phyloP scores from a whole-genome alignment of 768 basidiomycete genomes.

The Leccinum incarnatum region DNA sequence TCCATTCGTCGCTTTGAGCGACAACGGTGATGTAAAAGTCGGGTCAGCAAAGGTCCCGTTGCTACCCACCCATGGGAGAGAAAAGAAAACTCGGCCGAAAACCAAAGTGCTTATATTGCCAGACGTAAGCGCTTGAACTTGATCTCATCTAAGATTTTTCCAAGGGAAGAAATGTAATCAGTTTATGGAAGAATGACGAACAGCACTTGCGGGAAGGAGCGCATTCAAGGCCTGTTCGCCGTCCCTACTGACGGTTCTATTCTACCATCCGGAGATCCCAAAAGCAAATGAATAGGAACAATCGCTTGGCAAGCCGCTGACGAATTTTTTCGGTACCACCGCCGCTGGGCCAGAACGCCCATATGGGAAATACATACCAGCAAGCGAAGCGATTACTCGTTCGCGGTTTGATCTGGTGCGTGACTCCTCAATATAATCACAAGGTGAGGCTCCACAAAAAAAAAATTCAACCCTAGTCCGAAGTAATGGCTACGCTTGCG shows the following conservation, averaged over 20 bases:
- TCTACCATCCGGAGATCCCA: constrained; percentile 12
- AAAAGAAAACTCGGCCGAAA: not conserved
- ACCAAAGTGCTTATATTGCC: constrained; percentile 17
- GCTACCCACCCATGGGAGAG: constrained; percentile 1
- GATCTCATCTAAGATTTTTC: not conserved
- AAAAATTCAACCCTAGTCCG: not conserved
- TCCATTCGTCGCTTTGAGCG: not conserved
- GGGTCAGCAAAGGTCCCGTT: constrained; percentile 2
- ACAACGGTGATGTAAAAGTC: constrained; percentile 13
- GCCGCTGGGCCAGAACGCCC: not conserved
- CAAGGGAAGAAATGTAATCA: not conserved
- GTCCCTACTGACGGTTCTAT: constrained; percentile 8
- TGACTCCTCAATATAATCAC: not conserved
- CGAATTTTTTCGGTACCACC: constrained; percentile 1
- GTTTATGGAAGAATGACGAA: constrained; percentile 12
- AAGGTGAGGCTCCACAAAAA: not conserved
- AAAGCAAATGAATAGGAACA: constrained; percentile 1
- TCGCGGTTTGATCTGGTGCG: not conserved
- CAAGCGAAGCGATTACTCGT: constrained; percentile 2
- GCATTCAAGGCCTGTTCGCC: constrained; percentile 5
- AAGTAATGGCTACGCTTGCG: constrained; percentile 15
- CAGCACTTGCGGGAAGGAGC: constrained; percentile 10
- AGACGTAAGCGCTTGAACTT: constrained; percentile 18
- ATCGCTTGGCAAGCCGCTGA: not conserved
- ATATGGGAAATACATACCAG: not conserved